phyloP scores from a whole-genome alignment of 140 eudicot genomes.

The Artemisia princeps region DNA sequence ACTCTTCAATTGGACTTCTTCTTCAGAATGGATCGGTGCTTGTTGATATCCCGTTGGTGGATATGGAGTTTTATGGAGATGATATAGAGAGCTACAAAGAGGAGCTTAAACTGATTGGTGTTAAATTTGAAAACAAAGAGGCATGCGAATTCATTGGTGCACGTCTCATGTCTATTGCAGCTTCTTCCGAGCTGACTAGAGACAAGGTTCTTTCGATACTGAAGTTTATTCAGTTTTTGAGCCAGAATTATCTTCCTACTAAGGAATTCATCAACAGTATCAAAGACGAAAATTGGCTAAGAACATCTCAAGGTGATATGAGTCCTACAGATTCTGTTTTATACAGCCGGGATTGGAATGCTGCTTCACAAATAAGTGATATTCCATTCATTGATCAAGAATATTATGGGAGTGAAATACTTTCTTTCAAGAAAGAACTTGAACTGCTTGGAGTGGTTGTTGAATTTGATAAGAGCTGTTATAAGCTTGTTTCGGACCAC shows the following conservation, averaged over 20 bases:
- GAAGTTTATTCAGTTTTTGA: slow-evolving; percentile 39
- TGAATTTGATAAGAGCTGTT: slow-evolving; percentile 22
- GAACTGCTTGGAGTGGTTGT: slow-evolving; percentile 35
- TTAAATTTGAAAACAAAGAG: slow-evolving; percentile 37
- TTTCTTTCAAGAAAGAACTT: slow-evolving; percentile 30
- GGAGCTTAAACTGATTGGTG: slow-evolving; percentile 41
- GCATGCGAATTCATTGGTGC: slow-evolving; percentile 47
- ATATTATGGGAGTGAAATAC: slow-evolving; percentile 32
- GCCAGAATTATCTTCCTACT: slow-evolving; percentile 19
- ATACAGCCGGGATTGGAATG: slow-evolving; percentile 28
- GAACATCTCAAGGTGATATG: slow-evolving; percentile 36
- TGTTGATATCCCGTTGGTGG: slow-evolving; percentile 50
- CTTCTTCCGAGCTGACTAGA: slow-evolving; percentile 31
- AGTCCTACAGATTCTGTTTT: slow-evolving; percentile 37
- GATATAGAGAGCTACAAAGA: slow-evolving; percentile 34
- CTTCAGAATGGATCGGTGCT: slow-evolving; percentile 42
- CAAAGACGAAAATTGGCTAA: slow-evolving; percentile 32
- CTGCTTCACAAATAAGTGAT: slow-evolving; percentile 39
- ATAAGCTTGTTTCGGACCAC: slow-evolving; percentile 35
- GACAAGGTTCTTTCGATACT: slow-evolving; percentile 37
- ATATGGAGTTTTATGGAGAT: slow-evolving; percentile 34
- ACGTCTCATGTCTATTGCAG: slow-evolving; percentile 45
- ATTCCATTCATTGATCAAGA: slow-evolving; percentile 41
- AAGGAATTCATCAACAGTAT: slow-evolving; percentile 28
- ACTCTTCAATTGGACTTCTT: slow-evolving; percentile 26